These are phyloP conservation scores for Pseudopithomyces maydicus DNA, from an alignment of 2,329 filamentous ascomycete species.

Conservation along the genomic window DNA sequence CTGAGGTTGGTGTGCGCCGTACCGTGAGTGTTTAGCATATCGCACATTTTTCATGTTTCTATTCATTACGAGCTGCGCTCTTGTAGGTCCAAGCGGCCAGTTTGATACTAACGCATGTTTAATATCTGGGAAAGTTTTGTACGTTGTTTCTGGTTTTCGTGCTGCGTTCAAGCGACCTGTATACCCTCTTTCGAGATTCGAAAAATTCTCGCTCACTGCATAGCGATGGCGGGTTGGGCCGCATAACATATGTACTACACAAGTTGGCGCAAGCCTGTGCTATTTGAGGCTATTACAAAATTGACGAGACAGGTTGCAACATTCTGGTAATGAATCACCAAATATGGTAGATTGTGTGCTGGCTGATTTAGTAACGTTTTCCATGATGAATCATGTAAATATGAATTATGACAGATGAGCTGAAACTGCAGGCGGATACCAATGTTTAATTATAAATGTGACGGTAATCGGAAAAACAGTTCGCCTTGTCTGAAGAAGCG, in stretches of 20 bases:
- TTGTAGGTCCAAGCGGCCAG: constrained; percentile 29
- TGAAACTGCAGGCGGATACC: neutral
- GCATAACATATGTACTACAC: constrained; percentile 22
- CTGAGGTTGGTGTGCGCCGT: constrained; percentile 54
- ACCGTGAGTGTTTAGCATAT: constrained; percentile 53
- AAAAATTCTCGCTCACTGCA: constrained; percentile 24
- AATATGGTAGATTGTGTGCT: neutral
- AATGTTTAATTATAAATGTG: too few species aligned
- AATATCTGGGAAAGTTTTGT: constrained; percentile 7
- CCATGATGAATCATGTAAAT: constrained; percentile 5
- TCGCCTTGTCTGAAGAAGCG: too few species aligned
- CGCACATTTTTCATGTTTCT: constrained; percentile 14
- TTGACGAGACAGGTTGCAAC: constrained; percentile 20
- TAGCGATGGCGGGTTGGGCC: constrained; percentile 29
- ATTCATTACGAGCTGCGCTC: constrained; percentile 41
- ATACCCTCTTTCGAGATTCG: constrained; percentile 35
- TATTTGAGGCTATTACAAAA: constrained; percentile 15
- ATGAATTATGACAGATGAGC: constrained; percentile 7
- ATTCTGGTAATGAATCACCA: constrained; percentile 43
- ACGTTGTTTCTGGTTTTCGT: constrained; percentile 20
- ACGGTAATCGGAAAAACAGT: too few species aligned
- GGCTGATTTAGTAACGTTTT: neutral
- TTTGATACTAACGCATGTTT: constrained; percentile 12
- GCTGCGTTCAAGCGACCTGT: constrained; percentile 45
- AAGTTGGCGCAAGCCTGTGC: constrained; percentile 30